Evolutionary conservation across 148 eudicot genomes (phyloP).

Genomic region (Euryodendron excelsum): DNA sequence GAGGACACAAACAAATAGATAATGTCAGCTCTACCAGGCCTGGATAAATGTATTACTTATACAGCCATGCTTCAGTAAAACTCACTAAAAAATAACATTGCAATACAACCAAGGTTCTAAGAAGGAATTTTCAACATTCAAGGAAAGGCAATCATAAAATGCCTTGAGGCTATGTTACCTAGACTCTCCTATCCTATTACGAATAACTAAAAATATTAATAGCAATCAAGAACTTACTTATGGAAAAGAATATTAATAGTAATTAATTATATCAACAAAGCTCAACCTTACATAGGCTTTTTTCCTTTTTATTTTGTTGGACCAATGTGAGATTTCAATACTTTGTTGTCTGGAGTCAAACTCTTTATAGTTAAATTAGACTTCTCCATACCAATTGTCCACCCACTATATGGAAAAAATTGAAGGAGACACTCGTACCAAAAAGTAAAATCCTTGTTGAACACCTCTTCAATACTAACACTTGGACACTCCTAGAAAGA

Average conservation of each 20-base stretch:
- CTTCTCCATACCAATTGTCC: background rate
- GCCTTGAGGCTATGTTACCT: background rate
- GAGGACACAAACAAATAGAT: constrained; percentile 10
- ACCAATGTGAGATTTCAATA: background rate
- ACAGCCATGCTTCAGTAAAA: background rate
- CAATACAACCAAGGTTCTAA: background rate
- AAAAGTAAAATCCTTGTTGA: background rate
- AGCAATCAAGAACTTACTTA: background rate
- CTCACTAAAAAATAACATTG: background rate
- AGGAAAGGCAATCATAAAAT: background rate
- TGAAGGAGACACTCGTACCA: background rate
- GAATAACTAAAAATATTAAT: background rate
- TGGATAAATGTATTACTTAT: background rate
- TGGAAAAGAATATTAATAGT: background rate
- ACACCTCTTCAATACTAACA: background rate
- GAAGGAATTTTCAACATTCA: background rate
- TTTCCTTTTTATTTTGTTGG: background rate
- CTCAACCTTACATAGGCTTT: background rate
- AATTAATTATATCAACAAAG: background rate
- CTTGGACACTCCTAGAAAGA: background rate
- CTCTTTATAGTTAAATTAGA: background rate
- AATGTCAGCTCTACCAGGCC: background rate
- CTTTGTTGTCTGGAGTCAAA: background rate
- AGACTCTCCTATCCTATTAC: background rate
- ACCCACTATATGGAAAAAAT: background rate